Percentiles rank a stretch among this genome's conserved stretches.
Conservation (phyloP, 2,329 filamentous ascomycete genomes). For the Daldinia eschscholtzii region DNA sequence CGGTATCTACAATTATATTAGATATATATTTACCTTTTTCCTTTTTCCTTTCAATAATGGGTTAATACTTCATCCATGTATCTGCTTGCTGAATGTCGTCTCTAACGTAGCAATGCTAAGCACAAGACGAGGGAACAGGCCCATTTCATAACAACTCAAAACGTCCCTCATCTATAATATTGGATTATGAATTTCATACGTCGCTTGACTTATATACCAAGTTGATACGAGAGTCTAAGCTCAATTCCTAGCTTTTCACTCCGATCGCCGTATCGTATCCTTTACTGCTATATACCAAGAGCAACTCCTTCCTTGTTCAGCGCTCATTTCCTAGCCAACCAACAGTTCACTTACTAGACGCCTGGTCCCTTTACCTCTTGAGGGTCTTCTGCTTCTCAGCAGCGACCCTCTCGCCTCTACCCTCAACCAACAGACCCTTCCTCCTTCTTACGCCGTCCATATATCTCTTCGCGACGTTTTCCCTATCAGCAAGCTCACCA, state of each 20-base stretch:
- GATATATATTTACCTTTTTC: no score
- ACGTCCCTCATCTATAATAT: background rate
- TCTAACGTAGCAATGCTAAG: no score
- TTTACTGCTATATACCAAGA: background rate
- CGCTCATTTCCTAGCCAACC: background rate
- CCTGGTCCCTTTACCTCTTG: slow-evolving; percentile 63
- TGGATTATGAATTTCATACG: background rate
- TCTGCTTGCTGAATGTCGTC: no score
- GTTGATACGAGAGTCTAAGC: background rate
- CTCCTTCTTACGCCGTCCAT: slow-evolving; percentile 88
- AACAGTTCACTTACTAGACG: background rate
- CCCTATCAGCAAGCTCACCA: slow-evolving; percentile 90
- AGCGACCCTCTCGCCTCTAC: slow-evolving; percentile 80
- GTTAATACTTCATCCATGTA: no score
- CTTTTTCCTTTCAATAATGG: no score
- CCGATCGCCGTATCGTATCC: background rate
- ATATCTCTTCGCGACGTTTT: slow-evolving; percentile 96
- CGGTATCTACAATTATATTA: no score
- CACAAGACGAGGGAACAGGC: no score
- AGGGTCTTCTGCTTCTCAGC: slow-evolving; percentile 90
- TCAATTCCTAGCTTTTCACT: background rate
- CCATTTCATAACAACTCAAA: background rate
- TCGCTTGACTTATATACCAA: background rate
- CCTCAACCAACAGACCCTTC: slow-evolving; percentile 90
- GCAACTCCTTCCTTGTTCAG: background rate